phyloP scores from a whole-genome alignment of 768 basidiomycete species.

The Pulveroboletus ravenelii region DNA sequence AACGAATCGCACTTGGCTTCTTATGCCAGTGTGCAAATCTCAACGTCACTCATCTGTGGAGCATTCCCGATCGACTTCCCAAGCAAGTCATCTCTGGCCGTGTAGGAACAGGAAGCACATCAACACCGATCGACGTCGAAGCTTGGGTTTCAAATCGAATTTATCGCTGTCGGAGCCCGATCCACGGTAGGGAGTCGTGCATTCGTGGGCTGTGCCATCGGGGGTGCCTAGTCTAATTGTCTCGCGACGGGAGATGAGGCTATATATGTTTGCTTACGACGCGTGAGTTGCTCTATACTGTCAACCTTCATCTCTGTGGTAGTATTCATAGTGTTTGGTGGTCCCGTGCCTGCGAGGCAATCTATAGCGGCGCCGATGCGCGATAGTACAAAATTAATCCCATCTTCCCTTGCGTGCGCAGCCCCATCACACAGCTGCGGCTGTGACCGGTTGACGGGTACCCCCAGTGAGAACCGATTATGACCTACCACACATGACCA shows the following conservation, averaged over 20 bases:
- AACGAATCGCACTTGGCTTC: neutral
- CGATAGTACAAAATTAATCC: neutral
- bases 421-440: too few relatives aligned
- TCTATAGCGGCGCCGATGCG: neutral
- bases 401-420: too few relatives aligned
- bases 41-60: constrained; percentile 2
- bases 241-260: constrained; percentile 1
- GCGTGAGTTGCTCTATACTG: constrained; percentile 2
- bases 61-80: constrained; percentile 12
- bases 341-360: neutral
- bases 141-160: constrained; percentile 8
- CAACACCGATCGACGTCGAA: constrained; percentile 24
- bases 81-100: constrained; percentile 17
- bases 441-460: too few relatives aligned
- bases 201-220: constrained; percentile 18
- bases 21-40: constrained; percentile 10
- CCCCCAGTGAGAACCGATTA: too few relatives aligned
- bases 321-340: neutral
- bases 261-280: constrained; percentile 3
- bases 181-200: constrained; percentile 12
- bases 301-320: constrained; percentile 2
- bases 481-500: too few relatives aligned
- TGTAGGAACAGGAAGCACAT: constrained; percentile 17
- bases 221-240: constrained; percentile 17
- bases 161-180: constrained; percentile 14